A percentile compares a stretch with the other conserved stretches of the same genome.
These are phyloP conservation scores for Letharia lupina DNA, from an alignment of 495 filamentous ascomycete species.

Conservation along the genomic window DNA sequence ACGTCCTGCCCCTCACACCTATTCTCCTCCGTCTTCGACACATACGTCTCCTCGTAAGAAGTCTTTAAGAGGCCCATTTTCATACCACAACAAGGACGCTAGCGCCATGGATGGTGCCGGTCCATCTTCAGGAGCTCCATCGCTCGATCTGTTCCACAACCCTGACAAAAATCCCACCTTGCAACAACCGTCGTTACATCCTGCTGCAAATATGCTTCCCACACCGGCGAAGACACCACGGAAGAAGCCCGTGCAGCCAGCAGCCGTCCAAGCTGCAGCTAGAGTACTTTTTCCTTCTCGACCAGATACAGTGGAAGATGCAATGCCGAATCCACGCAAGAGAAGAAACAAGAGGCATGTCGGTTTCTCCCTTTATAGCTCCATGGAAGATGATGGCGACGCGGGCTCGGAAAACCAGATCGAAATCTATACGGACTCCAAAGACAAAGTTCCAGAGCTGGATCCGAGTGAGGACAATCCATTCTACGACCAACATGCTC, in stretches of 20 bases:
- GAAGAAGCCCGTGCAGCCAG: constrained; percentile 52
- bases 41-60: constrained; percentile 47
- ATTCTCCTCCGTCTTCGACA: constrained; percentile 42
- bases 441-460: constrained; percentile 70
- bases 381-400: constrained; percentile 47
- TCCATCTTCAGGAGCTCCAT: background rate
- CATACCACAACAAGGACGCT: constrained; percentile 8
- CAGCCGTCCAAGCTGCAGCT: constrained; percentile 54
- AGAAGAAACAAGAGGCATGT: constrained; percentile 48
- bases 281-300: constrained; percentile 61
- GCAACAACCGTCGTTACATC: constrained; percentile 20
- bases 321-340: constrained; percentile 52
- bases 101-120: constrained; percentile 9
- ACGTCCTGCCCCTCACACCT: constrained; percentile 22
- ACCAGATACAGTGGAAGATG: constrained; percentile 42
- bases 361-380: constrained; percentile 63
- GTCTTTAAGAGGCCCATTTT: constrained; percentile 1
- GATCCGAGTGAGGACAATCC: constrained; percentile 63
- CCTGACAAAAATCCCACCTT: constrained; percentile 19
- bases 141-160: constrained; percentile 8
- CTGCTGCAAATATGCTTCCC: constrained; percentile 53
- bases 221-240: constrained; percentile 87
- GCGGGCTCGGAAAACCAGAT: constrained; percentile 46
- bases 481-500: constrained; percentile 49
- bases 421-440: constrained; percentile 81